Evolutionary conservation across 768 basidiomycete genomes (phyloP), one percentile per base, ranked within the genome.

Genomic region (Trametes meyenii): DNA sequence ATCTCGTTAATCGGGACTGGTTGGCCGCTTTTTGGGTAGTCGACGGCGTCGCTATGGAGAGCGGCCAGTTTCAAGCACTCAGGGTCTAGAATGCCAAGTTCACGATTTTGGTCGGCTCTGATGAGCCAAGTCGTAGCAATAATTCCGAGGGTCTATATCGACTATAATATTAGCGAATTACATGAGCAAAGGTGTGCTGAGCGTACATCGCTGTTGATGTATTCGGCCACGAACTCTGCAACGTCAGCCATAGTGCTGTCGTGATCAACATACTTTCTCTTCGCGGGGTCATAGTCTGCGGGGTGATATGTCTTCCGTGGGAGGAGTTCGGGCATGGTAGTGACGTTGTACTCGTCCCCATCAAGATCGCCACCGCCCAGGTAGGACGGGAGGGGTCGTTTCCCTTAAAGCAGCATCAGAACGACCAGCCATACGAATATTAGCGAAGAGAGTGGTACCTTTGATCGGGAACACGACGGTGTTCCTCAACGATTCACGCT

Each of bases 341-440:
- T 71, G n/a, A 70, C 50, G 46, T 69, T 66, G 52, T 69, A 71
- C 26, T 61, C 62, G 40, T 69, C 69, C 17, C 68, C 88, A 68
- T 90, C 88, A 11, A 89, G 74, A 67, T 90, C 89, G 0, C 88
- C 88, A 1, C 88, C 88, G 3, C 87, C 87, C 0, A 88, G 76
- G 59, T 77, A 85, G 3, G 85, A 84, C 0, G 86, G 82, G 16
- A 89, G 66, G 0, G 89, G 86, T 17, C 88, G 79, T 16, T 70
- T 55, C 7, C 87, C 88, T 88, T 21, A 12, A 17, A n/a, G 6
- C 21, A 11, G 5, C 21, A 35, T 52, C 38, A 52, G 38, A 12
- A 3, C 5, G n/a, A 39, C 1, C n/a, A 21, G 5, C 16, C 4
- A 35, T 35, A 7, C 4, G 36, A 6, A 38, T 19, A 33, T 33